Evolutionary conservation across 2,329 filamentous ascomycete species (phyloP), one percentile per base, ranked within the genome.

Genomic region (Lachnum nothofagi): DNA sequence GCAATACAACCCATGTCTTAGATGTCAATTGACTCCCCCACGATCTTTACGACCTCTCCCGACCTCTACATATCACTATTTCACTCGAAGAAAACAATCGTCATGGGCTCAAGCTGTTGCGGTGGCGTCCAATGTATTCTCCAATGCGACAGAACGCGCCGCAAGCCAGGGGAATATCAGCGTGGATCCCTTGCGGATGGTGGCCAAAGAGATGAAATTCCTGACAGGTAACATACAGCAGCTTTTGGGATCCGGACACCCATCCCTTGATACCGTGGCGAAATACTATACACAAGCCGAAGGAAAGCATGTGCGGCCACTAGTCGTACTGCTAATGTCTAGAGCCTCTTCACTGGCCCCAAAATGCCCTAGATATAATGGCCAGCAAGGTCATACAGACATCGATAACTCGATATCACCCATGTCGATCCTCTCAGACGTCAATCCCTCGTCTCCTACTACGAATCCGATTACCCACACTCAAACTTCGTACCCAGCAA

Each of bases 211-310:
- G 75, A 88, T 98, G 83, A 93, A 95, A 70, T 94, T 91, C 62
- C 72, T 97, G 63, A 95, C 88, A 9, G 90, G 90, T 46, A 95
- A 97, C 63, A 95, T 97, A 68, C 80, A 88, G 53, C 87, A 94
- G 65, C 76, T 97, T n/a, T 74, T 97, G 14, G 91, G 91, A 5
- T 96, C 91, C 0, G 91, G 91, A 5, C 91, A 98, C 65, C 93
- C 93, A 0, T 90, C 91, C 39, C 79, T 98, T 52, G 93, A 97
- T 65, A 91, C 88, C 35, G 91, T 91, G 23, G 90, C 93, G 44
- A 98, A 98, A 71, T 98, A 98, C 75, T 98, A 98, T 69, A 95
- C 93, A 19, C 87, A 91, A 63, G 88, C 88, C 51, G 90, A 97
- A 74, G 93, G 93, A 55, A 98, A 98, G 73, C 93, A 97, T 70